These are phyloP conservation scores for Nigrospora sphaerica DNA, from an alignment of 2,329 filamentous ascomycete species.

Conservation along the genomic window DNA sequence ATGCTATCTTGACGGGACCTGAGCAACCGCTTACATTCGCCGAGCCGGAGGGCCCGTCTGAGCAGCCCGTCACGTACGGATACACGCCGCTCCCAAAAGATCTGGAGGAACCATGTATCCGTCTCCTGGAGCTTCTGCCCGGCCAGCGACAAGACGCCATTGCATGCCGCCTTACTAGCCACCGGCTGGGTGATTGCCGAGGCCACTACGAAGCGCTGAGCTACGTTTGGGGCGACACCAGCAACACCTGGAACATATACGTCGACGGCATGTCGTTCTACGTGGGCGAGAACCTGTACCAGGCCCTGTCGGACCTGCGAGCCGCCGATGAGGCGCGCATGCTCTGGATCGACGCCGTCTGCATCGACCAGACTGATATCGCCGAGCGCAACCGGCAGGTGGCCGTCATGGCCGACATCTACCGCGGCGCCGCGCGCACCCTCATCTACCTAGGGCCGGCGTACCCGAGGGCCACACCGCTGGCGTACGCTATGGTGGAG, in stretches of 20 bases:
- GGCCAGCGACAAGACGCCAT: neutral
- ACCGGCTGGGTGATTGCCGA: neutral
- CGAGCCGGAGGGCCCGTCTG: neutral
- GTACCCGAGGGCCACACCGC: neutral
- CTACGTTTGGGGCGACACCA: neutral
- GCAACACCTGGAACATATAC: neutral
- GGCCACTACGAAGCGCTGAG: neutral
- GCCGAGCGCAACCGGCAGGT: conserved; percentile 4
- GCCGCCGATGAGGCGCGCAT: neutral
- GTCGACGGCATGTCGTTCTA: neutral
- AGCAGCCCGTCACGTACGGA: neutral
- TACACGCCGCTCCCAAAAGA: neutral
- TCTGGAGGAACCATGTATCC: neutral
- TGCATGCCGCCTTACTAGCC: neutral
- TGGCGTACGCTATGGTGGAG: neutral
- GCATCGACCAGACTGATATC: conserved; percentile 5
- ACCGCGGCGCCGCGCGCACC: neutral
- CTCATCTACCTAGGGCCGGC: conserved; percentile 3
- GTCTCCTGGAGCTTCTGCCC: neutral
- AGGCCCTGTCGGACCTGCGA: neutral
- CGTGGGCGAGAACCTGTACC: neutral
- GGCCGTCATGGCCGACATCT: conserved; percentile 5
- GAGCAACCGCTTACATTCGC: neutral
- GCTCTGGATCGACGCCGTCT: conserved; percentile 8
- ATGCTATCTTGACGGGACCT: neutral